A percentile compares a stretch with the other conserved stretches of the same genome.
phyloP scores from a whole-genome alignment of 1,284 basidiomycete genomes.

The Apiotrichum montevideense region DNA sequence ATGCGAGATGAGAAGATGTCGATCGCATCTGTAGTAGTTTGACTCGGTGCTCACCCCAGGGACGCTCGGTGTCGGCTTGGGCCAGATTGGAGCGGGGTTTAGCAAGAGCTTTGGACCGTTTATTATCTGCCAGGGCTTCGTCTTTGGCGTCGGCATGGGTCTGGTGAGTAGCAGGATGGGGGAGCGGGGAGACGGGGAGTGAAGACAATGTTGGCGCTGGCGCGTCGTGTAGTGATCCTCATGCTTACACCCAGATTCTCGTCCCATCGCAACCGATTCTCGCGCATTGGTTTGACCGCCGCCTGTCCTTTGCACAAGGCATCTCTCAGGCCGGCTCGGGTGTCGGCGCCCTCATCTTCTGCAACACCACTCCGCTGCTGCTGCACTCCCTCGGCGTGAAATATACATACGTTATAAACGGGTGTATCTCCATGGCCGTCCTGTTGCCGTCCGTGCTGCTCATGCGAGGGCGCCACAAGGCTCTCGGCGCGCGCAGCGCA shows the following conservation, averaged over 20 bases:
- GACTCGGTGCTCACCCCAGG: constrained; percentile 14
- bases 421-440: constrained; percentile 39
- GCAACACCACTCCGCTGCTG: constrained; percentile 38
- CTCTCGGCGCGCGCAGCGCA: constrained; percentile 19
- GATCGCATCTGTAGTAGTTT: not conserved
- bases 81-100: constrained; percentile 34
- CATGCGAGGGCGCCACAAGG: constrained; percentile 36
- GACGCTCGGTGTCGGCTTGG: constrained; percentile 22
- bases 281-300: constrained; percentile 44
- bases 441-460: constrained; percentile 40
- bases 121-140: constrained; percentile 33
- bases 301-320: constrained; percentile 39
- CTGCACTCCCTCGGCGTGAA: constrained; percentile 38
- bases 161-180: constrained; percentile 12
- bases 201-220: no score
- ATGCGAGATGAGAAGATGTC: not conserved
- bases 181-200: no score
- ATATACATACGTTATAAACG: constrained; percentile 45
- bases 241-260: constrained; percentile 18
- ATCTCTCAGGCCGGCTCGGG: constrained; percentile 39
- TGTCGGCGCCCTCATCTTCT: constrained; percentile 41
- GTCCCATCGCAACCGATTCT: constrained; percentile 42
- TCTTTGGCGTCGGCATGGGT: constrained; percentile 37
- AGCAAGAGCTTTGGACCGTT: constrained; percentile 27
- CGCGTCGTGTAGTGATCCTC: no score